phyloP scores from a whole-genome alignment of 2,329 filamentous ascomycete species.

The Boeremia exigua region DNA sequence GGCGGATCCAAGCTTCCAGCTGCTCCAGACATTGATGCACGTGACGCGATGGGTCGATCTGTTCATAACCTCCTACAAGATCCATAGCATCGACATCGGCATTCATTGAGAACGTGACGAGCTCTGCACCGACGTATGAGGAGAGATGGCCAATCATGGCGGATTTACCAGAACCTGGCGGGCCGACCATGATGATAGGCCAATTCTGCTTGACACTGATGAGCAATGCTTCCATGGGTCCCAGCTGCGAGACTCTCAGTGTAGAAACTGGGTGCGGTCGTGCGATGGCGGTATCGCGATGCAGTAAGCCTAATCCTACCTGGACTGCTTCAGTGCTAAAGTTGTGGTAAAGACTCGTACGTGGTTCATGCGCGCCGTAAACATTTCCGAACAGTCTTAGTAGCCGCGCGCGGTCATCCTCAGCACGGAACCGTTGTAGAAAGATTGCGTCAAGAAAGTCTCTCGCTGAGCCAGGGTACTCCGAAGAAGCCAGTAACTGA shows the following conservation, averaged over 20 bases:
- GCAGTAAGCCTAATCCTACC: conserved; percentile 76
- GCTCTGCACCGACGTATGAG: conserved; percentile 73
- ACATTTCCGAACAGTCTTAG: conserved; percentile 69
- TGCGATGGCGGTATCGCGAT: conserved; percentile 58
- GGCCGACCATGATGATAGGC: conserved; percentile 86
- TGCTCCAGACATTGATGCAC: conserved; percentile 66
- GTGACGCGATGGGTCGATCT: conserved; percentile 81
- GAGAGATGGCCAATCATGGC: conserved; percentile 80
- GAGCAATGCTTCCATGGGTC: conserved; percentile 83
- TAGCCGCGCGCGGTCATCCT: conserved; percentile 70
- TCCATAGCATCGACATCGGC: conserved; percentile 97
- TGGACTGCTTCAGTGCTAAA: conserved; percentile 72
- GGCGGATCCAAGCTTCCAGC: conserved; percentile 60
- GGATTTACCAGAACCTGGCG: conserved; percentile 87
- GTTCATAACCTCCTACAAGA: conserved; percentile 94
- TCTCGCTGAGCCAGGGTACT: conserved; percentile 63
- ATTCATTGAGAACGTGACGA: conserved; percentile 88
- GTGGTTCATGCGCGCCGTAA: conserved; percentile 58
- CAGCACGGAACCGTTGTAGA: conserved; percentile 81
- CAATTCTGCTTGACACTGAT: conserved; percentile 85
- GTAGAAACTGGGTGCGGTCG: conserved; percentile 32
- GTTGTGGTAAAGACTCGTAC: conserved; percentile 68
- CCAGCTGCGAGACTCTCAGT: conserved; percentile 60
- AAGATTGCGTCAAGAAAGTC: conserved; percentile 86
- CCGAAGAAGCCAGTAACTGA: conserved; percentile 67